Evolutionary conservation across 768 basidiomycete species (phyloP).

Genomic region (Trametes cingulata): DNA sequence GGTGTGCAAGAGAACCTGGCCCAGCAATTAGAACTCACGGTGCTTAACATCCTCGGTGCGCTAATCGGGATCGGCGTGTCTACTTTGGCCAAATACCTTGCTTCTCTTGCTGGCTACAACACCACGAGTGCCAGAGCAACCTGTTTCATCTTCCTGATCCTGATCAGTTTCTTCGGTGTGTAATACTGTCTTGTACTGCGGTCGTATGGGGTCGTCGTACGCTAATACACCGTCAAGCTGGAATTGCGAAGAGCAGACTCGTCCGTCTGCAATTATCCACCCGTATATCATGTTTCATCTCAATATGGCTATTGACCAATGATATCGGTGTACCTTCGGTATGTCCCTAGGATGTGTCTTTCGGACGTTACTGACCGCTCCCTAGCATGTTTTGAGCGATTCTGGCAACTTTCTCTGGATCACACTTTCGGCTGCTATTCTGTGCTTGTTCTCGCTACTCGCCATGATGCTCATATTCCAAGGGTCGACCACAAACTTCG

Average conservation of each 20-base stretch:
- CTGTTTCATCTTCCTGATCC: conserved; percentile 42
- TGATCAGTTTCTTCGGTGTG: conserved; percentile 42
- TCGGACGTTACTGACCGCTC: background rate
- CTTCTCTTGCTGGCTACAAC: conserved; percentile 30
- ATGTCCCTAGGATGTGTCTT: conserved; percentile 21
- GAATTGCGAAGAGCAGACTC: conserved; percentile 45
- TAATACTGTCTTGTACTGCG: background rate
- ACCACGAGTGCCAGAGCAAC: conserved; percentile 36
- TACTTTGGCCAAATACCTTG: conserved; percentile 37
- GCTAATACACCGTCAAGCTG: conserved; percentile 30
- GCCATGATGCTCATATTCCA: conserved; percentile 40
- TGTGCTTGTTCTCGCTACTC: conserved; percentile 40
- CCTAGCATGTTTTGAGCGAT: conserved; percentile 29
- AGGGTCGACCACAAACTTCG: conserved; percentile 47
- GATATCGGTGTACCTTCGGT: conserved; percentile 37
- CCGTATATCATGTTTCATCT: conserved; percentile 50
- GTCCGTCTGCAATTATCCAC: conserved; percentile 45
- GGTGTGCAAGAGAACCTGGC: conserved; percentile 48
- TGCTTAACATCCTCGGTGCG: conserved; percentile 46
- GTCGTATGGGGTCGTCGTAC: background rate
- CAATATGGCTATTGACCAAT: conserved; percentile 46
- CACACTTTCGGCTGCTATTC: conserved; percentile 38
- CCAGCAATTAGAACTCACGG: conserved; percentile 47
- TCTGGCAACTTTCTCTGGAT: conserved; percentile 44
- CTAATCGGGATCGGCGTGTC: conserved; percentile 41